These are phyloP conservation scores for Umbelopsis isabellina DNA, from an alignment of 192 early-diverging fungal genomes.

Conservation along the genomic window DNA sequence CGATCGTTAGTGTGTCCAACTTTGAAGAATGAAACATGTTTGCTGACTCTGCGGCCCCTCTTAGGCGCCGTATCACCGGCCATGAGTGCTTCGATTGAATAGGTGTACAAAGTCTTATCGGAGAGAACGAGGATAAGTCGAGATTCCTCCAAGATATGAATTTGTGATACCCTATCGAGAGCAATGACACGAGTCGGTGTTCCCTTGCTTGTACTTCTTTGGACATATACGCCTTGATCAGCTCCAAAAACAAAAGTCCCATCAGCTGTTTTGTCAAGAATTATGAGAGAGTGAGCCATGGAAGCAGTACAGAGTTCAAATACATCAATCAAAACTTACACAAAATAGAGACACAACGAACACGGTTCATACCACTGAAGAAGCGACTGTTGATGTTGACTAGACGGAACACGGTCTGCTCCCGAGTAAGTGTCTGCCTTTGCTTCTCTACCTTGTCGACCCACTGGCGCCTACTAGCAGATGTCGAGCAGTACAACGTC, in stretches of 20 bases:
- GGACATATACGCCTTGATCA: constrained; percentile 63
- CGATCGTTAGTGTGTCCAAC: constrained; percentile 60
- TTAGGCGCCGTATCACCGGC: constrained; percentile 38
- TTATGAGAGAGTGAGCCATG: constrained; percentile 14
- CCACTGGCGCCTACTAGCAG: constrained; percentile 81
- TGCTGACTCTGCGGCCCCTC: constrained; percentile 56
- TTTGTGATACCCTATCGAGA: constrained; percentile 79
- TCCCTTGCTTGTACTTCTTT: constrained; percentile 46
- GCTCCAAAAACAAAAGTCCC: constrained; percentile 86
- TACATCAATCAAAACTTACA: constrained; percentile 33
- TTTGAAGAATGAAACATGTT: constrained; percentile 76
- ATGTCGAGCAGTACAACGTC: constrained; percentile 74
- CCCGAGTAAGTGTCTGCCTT: constrained; percentile 47
- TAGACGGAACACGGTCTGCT: constrained; percentile 50
- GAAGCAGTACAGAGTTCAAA: not conserved
- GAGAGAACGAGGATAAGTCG: constrained; percentile 82
- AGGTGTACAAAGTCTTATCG: constrained; percentile 64
- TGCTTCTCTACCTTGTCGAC: constrained; percentile 76
- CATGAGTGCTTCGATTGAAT: constrained; percentile 57
- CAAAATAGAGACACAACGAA: constrained; percentile 57
- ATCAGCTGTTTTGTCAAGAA: constrained; percentile 63
- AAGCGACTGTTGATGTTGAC: constrained; percentile 48
- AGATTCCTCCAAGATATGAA: constrained; percentile 80
- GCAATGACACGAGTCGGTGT: constrained; percentile 48
- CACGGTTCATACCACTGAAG: constrained; percentile 40